These are phyloP conservation scores for Helicocarpus griseus DNA, from an alignment of 2,329 filamentous ascomycete genomes.

Conservation along the genomic window DNA sequence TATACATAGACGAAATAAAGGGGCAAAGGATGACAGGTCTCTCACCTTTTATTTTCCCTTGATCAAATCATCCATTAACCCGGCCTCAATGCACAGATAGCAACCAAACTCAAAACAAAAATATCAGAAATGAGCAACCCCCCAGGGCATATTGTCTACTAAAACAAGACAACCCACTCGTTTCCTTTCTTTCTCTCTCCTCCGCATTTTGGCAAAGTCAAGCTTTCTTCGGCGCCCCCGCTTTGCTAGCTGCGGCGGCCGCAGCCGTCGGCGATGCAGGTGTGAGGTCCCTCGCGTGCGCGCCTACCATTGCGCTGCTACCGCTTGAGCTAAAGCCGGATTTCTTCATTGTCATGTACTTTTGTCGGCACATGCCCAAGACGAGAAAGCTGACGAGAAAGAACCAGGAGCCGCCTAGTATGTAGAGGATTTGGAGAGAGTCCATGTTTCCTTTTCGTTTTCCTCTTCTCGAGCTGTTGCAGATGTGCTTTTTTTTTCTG, in stretches of 20 bases:
- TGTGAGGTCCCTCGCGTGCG: background rate
- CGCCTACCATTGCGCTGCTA: background rate
- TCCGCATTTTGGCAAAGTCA: background rate
- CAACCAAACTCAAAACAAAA: no score
- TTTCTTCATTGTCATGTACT: constrained; percentile 2
- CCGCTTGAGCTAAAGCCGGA: background rate
- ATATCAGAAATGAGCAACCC: no score
- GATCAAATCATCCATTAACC: no score
- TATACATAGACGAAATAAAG: no score
- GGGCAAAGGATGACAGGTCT: no score
- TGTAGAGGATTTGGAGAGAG: constrained; percentile 11
- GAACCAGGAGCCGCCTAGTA: constrained; percentile 12
- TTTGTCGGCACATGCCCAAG: constrained; percentile 13
- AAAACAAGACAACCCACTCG: no score
- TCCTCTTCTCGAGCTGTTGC: background rate
- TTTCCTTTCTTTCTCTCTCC: no score
- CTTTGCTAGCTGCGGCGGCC: constrained; percentile 6
- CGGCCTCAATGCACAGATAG: no score
- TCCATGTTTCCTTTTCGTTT: constrained; percentile 8
- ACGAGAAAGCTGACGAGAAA: constrained; percentile 15
- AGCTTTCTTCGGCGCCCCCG: constrained; percentile 11
- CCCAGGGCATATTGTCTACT: no score
- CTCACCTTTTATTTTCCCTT: no score
- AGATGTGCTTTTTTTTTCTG: background rate
- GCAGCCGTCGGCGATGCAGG: background rate